A percentile compares a stretch with the other conserved stretches of the same genome.
Evolutionary conservation across 1,284 basidiomycete species (phyloP).

Genomic region (Leccinum subrobustum): DNA sequence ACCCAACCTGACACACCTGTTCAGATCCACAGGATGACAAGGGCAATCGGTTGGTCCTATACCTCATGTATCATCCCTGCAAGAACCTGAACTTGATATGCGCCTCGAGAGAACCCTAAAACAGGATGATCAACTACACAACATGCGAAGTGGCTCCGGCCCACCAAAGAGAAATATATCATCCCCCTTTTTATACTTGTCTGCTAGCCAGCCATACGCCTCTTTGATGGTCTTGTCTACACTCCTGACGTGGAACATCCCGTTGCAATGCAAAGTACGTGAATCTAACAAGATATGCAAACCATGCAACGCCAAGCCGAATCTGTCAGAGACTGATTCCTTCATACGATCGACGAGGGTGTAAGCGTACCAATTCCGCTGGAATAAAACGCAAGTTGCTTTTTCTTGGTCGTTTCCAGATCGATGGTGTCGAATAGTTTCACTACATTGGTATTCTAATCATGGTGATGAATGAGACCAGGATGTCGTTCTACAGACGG

Average conservation of each 20-base stretch:
- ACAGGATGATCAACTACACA: neutral
- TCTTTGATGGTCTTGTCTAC: neutral
- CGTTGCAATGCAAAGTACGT: neutral
- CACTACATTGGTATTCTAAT: neutral
- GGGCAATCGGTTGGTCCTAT: neutral
- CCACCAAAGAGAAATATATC: neutral
- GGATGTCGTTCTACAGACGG: neutral
- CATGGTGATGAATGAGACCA: neutral
- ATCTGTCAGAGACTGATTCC: neutral
- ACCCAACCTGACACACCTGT: slow-evolving; percentile 10
- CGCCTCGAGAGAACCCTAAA: neutral
- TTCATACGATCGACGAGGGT: neutral
- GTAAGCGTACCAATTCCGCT: neutral
- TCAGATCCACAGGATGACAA: neutral
- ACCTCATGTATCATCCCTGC: neutral
- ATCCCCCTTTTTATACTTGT: neutral
- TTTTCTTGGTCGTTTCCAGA: neutral
- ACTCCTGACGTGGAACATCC: neutral
- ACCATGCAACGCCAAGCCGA: neutral
- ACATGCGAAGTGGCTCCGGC: neutral
- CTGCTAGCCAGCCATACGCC: neutral
- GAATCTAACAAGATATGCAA: neutral
- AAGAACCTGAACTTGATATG: neutral
- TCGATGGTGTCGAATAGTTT: neutral
- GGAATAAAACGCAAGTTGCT: neutral